Evolutionary conservation across 768 basidiomycete species (phyloP).

Genomic region (Lactifluus piperatus): DNA sequence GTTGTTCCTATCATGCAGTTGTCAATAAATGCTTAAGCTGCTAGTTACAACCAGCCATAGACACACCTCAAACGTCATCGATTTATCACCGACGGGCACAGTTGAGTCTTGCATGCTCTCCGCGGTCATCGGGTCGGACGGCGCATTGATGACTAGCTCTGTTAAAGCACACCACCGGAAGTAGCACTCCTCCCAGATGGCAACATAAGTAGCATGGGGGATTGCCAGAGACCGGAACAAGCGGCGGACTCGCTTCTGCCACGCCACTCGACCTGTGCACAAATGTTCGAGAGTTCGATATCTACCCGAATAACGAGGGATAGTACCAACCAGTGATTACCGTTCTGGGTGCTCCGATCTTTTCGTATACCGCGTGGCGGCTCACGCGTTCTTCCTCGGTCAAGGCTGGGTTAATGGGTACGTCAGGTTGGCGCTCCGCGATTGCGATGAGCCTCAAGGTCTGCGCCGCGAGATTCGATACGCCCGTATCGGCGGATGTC

Average conservation of each 20-base stretch:
- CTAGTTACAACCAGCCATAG: not conserved
- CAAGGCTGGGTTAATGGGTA: constrained; percentile 40
- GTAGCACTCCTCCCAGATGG: constrained; percentile 79
- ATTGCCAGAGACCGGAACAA: constrained; percentile 55
- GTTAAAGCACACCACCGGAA: constrained; percentile 62
- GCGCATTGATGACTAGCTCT: constrained; percentile 42
- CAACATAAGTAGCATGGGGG: constrained; percentile 58
- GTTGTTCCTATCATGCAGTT: constrained; percentile 49
- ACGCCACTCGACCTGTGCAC: constrained; percentile 55
- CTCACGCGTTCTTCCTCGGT: constrained; percentile 57
- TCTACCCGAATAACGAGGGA: not conserved
- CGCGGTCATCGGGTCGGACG: constrained; percentile 25
- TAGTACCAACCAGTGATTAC: constrained; percentile 50
- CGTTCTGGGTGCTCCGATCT: constrained; percentile 67
- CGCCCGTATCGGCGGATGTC: constrained; percentile 56
- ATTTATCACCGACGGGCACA: constrained; percentile 31
- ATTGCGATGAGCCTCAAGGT: constrained; percentile 61
- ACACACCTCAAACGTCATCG: constrained; percentile 32
- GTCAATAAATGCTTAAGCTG: constrained; percentile 11
- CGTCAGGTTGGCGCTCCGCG: constrained; percentile 53
- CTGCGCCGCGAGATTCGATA: constrained; percentile 61
- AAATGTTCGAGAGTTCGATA: not conserved
- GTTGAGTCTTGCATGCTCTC: constrained; percentile 24
- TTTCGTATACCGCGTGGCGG: constrained; percentile 67
- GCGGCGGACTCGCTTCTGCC: constrained; percentile 75